These are phyloP conservation scores for Cenchrus fungigraminus DNA, from an alignment of 176 grass and related monocot genomes.

Conservation along the genomic window DNA sequence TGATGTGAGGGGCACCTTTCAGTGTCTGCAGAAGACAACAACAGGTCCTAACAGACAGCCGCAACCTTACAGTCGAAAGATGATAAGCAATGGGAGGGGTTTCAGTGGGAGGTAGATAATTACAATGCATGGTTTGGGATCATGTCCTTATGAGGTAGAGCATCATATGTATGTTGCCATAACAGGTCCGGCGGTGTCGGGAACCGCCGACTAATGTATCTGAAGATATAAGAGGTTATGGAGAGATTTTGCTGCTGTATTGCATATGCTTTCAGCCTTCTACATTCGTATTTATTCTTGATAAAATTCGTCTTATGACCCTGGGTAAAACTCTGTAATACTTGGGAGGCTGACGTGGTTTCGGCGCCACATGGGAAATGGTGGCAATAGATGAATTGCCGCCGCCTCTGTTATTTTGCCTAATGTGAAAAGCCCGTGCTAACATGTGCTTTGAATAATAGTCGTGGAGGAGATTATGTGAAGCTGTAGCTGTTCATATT, in stretches of 20 bases:
- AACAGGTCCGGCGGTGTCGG: neutral
- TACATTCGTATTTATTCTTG: neutral
- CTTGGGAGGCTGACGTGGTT: neutral
- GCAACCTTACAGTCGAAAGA: neutral
- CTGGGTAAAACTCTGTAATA: neutral
- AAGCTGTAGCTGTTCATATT: neutral
- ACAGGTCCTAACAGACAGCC: neutral
- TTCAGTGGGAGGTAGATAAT: conserved; percentile 25
- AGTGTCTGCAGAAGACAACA: conserved; percentile 26
- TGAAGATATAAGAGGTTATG: conserved; percentile 22
- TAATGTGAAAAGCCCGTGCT: neutral
- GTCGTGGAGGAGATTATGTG: neutral
- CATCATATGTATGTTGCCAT: neutral
- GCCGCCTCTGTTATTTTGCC: neutral
- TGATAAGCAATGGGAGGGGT: conserved; percentile 1
- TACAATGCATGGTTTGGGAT: conserved; percentile 29
- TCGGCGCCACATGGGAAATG: neutral
- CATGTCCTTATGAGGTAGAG: conserved; percentile 8
- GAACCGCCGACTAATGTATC: conserved; percentile 35
- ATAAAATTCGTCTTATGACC: neutral
- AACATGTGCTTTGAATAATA: neutral
- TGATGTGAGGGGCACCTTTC: conserved; percentile 42
- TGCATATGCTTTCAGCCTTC: neutral
- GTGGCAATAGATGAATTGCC: neutral
- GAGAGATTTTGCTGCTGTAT: conserved; percentile 20